phyloP scores from a whole-genome alignment of 352 stramenopile species.

The Phytophthora rubi region DNA sequence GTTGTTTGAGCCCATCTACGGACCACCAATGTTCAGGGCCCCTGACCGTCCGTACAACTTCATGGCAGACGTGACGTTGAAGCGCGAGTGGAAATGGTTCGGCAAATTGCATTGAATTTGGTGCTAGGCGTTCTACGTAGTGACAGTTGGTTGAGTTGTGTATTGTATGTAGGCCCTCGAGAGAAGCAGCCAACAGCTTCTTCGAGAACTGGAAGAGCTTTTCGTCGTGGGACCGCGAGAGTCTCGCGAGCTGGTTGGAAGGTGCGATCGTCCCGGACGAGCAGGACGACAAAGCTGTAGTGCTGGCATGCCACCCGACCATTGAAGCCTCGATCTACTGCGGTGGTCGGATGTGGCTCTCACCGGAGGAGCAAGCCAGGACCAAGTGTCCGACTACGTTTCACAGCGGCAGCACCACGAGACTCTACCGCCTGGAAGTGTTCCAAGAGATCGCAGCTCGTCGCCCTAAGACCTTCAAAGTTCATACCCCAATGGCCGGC shows the following conservation, averaged over 20 bases:
- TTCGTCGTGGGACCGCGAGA: slow-evolving; percentile 45
- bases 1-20: slow-evolving; percentile 59
- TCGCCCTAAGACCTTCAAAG: slow-evolving; percentile 38
- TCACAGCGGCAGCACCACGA: slow-evolving; percentile 38
- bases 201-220: slow-evolving; percentile 49
- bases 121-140: not conserved
- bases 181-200: slow-evolving; percentile 30
- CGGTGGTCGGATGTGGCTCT: slow-evolving; percentile 34
- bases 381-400: slow-evolving; percentile 41
- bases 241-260: slow-evolving; percentile 39
- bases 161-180: slow-evolving; percentile 24
- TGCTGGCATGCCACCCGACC: slow-evolving; percentile 35
- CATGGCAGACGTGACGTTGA: slow-evolving; percentile 34
- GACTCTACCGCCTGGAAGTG: slow-evolving; percentile 33
- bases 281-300: slow-evolving; percentile 8
- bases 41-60: slow-evolving; percentile 29
- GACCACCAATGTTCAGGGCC: slow-evolving; percentile 3
- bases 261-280: slow-evolving; percentile 40
- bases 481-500: slow-evolving; percentile 22
- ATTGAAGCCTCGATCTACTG: slow-evolving; percentile 44
- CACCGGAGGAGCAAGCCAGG: slow-evolving; percentile 17
- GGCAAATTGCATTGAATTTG: not conserved
- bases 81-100: slow-evolving; percentile 39
- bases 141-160: too few relatives aligned
- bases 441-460: slow-evolving; percentile 28